Evolutionary conservation across 75 land plant genomes (phyloP).

Genomic region (Chamaecyparis obtusa): DNA sequence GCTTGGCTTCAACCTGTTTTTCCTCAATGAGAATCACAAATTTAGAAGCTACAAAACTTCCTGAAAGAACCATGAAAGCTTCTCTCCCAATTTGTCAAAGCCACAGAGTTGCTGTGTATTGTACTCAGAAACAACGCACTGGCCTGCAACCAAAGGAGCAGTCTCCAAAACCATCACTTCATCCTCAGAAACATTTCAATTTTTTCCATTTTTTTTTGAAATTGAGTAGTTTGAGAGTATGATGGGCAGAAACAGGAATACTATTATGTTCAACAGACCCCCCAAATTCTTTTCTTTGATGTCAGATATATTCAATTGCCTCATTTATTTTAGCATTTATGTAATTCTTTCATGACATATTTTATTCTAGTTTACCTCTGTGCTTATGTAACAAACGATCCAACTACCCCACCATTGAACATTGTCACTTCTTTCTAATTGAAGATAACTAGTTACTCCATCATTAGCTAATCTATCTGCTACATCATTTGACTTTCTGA

Average conservation of each 20-base stretch:
- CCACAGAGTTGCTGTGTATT: background rate
- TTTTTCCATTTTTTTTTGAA: background rate
- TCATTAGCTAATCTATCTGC: background rate
- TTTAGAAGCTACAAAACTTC: background rate
- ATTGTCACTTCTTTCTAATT: no score
- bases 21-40: background rate
- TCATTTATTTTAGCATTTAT: background rate
- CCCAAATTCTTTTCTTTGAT: no score
- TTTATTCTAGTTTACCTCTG: no score
- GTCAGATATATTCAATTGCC: background rate
- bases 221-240: background rate
- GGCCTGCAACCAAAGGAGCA: no score
- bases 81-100: no score
- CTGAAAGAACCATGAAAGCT: background rate
- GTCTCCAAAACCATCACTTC: background rate
- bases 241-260: background rate
- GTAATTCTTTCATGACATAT: background rate
- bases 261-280: background rate
- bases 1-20: background rate
- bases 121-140: no score
- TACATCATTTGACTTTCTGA: background rate
- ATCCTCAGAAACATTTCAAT: background rate
- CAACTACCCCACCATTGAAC: background rate
- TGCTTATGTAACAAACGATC: background rate
- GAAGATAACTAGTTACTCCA: no score